phyloP scores from a whole-genome alignment of 371 early-diverging fungal genomes.

The Mucor lusitanicus region DNA sequence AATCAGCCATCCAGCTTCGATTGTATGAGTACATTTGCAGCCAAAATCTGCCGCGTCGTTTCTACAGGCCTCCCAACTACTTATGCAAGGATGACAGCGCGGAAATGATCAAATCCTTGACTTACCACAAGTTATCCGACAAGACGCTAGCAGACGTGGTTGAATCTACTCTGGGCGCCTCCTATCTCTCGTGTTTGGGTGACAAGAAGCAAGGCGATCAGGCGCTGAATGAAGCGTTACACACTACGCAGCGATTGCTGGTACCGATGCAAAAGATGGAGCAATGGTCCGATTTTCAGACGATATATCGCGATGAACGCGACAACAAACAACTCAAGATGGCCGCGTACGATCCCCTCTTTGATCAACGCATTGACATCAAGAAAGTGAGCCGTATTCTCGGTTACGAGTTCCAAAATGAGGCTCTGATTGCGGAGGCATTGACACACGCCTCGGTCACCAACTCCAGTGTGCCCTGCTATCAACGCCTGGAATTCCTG shows the following conservation, averaged over 20 bases:
- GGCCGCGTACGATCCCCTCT: not conserved
- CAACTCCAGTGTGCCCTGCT: slow-evolving; percentile 59
- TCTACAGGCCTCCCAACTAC: slow-evolving; percentile 60
- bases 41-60: slow-evolving; percentile 51
- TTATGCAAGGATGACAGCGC: slow-evolving; percentile 27
- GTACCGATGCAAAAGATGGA: slow-evolving; percentile 54
- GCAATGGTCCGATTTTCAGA: slow-evolving; percentile 47
- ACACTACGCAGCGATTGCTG: slow-evolving; percentile 48
- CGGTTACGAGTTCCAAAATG: slow-evolving; percentile 77
- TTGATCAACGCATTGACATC: slow-evolving; percentile 13
- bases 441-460: slow-evolving; percentile 80
- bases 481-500: slow-evolving; percentile 91
- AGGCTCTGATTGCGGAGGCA: slow-evolving; percentile 71
- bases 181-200: slow-evolving; percentile 41
- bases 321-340: not conserved
- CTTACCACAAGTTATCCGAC: slow-evolving; percentile 58
- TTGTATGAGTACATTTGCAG: slow-evolving; percentile 55
- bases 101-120: slow-evolving; percentile 24
- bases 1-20: slow-evolving; percentile 54
- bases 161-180: slow-evolving; percentile 87
- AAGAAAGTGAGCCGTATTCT: slow-evolving; percentile 50
- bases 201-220: slow-evolving; percentile 8
- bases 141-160: slow-evolving; percentile 89
- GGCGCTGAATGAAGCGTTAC: slow-evolving; percentile 60
- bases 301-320: slow-evolving; percentile 6